Base-by-base conservation (phyloP, 768 basidiomycete species). In the Lentinula boryana region DNA sequence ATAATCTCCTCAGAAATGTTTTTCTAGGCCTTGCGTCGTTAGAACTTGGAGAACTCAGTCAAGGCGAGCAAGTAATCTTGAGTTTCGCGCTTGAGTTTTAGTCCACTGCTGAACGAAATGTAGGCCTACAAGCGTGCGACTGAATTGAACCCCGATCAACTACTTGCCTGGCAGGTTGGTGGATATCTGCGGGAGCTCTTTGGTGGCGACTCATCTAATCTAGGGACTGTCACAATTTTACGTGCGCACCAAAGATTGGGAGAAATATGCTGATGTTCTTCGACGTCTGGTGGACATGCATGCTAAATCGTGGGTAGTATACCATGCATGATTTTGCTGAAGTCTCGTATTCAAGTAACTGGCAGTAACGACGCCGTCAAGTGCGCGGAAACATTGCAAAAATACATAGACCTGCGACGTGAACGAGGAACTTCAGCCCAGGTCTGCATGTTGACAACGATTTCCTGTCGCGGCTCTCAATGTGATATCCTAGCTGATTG, bases 91-190 rank as follows among this genome's bases (percentile, higher is more conserved):
- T n/a, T 15, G 21, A 48, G 23, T 8, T 57, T 15, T 35, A 3
- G 35, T 33, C 32, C 52, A 55, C n/a, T 58, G 41, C 51, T 40
- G 56, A 41, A 23, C 15, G 49, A 15, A 40, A 62, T 35, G 33
- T 67, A 95, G 93, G 80, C 82, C 31, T 98, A 96, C 70, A 80
- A 78, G 48, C 89, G 84, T 65, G 96, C 95, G 0, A 90, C 86
- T 52, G 76, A 80, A 36, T 63, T 83, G n/a, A 85, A 85, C 62
- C 84, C 88, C 12, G 79, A 82, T 2, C 88, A 91, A 67, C 73
- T 80, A 1, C 78, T 95, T 16, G 95, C 94, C 15, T 89, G 89
- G 87, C 94, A 95, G 86, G 93, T 88, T 62, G 35, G 78, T 68
- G 9, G 35, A 61, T 13, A 58, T 55, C 61, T 63, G 62, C 16